Evolutionary conservation across 225 moss, liverwort and hornwort species (phyloP).

Genomic region (Rhytidiadelphus loreus): DNA sequence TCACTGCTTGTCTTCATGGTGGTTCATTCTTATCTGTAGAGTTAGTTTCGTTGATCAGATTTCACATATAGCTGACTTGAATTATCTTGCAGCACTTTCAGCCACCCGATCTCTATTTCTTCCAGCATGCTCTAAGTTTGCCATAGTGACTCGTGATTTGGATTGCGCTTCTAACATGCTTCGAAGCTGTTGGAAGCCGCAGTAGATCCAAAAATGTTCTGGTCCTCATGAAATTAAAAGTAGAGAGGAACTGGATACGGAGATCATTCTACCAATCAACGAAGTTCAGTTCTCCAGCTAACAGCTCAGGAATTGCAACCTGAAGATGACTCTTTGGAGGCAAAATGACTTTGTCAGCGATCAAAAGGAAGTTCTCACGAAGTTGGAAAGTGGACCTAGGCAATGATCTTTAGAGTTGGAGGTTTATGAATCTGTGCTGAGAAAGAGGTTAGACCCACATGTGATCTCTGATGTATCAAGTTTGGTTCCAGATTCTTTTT

Average conservation of each 20-base stretch:
- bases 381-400: background rate
- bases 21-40: background rate
- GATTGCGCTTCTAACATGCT: background rate
- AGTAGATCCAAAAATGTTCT: background rate
- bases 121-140: background rate
- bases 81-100: background rate
- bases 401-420: background rate
- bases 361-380: background rate
- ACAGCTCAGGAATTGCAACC: background rate
- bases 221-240: background rate
- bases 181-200: background rate
- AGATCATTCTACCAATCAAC: background rate
- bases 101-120: background rate
- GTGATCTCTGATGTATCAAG: background rate
- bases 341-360: background rate
- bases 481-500: background rate
- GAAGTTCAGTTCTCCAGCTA: background rate
- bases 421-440: background rate
- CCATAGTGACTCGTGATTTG: background rate
- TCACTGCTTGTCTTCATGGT: background rate
- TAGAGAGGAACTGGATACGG: background rate
- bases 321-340: background rate
- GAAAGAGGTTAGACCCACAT: background rate
- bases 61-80: background rate
- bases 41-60: background rate